Conservation (phyloP, 140 eudicot species). For the Anethum foeniculum region DNA sequence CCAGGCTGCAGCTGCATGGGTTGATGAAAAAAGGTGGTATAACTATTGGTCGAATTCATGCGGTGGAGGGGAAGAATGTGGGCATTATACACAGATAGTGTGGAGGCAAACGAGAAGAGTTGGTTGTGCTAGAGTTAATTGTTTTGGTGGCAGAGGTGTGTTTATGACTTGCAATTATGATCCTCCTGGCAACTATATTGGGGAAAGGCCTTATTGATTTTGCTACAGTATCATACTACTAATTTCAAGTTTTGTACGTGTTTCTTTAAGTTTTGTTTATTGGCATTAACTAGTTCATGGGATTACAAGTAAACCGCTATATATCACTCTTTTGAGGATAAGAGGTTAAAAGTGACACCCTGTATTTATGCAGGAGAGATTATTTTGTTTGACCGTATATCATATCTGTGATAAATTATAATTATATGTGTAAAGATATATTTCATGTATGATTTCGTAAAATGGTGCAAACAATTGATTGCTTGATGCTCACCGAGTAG, state of each 20-base stretch:
- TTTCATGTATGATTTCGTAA: too few relatives aligned
- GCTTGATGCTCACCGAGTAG: too few relatives aligned
- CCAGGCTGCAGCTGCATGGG: slow-evolving; percentile 70
- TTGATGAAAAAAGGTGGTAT: slow-evolving; percentile 57
- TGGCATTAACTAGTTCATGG: too few relatives aligned
- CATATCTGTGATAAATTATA: too few relatives aligned
- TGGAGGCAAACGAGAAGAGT: slow-evolving; percentile 58
- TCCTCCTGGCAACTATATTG: slow-evolving; percentile 85
- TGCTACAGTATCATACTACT: background rate
- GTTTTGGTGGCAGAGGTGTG: slow-evolving; percentile 54
- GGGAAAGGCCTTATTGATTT: slow-evolving; percentile 71
- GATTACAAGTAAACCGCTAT: too few relatives aligned
- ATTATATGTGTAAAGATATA: too few relatives aligned
- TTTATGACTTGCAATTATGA: slow-evolving; percentile 75
- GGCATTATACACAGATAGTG: slow-evolving; percentile 82
- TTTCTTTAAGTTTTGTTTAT: background rate
- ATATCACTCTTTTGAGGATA: too few relatives aligned
- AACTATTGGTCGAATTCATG: slow-evolving; percentile 47
- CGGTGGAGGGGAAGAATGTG: slow-evolving; percentile 51
- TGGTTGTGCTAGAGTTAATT: slow-evolving; percentile 75
- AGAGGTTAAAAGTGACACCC: too few relatives aligned
- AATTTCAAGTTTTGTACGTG: background rate
- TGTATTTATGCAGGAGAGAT: too few relatives aligned
- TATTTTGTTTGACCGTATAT: too few relatives aligned
- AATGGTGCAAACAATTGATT: too few relatives aligned